Percentiles rank a stretch among this genome's conserved stretches.
Conservation (phyloP, 2,329 filamentous ascomycete species). For the Phyllachora maydis region DNA sequence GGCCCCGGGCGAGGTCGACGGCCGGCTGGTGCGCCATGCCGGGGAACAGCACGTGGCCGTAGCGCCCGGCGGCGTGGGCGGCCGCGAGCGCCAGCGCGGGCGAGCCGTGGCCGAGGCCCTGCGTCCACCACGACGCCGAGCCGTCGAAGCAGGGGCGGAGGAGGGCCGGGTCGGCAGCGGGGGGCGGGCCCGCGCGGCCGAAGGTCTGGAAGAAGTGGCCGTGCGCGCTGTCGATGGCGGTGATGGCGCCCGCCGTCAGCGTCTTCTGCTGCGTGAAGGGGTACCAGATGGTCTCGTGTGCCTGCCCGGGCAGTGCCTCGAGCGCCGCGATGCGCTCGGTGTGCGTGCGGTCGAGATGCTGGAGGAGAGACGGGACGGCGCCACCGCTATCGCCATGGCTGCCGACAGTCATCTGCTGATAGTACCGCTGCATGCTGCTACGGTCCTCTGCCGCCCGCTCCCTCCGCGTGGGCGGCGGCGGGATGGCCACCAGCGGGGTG, state of each 20-base stretch:
- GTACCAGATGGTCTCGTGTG: slow-evolving; percentile 56
- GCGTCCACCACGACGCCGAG: slow-evolving; percentile 83
- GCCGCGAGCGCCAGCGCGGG: slow-evolving; percentile 51
- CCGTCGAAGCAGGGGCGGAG: slow-evolving; percentile 57
- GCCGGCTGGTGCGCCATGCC: slow-evolving; percentile 64
- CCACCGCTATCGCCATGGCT: too few relatives aligned
- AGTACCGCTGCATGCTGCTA: slow-evolving; percentile 42
- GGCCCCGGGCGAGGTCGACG: slow-evolving; percentile 40
- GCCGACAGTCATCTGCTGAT: slow-evolving; percentile 26
- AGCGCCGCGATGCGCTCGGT: slow-evolving; percentile 32
- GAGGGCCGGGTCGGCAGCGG: too few relatives aligned
- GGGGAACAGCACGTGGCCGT: slow-evolving; percentile 80
- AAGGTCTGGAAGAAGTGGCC: slow-evolving; percentile 57
- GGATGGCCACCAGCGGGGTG: slow-evolving; percentile 32
- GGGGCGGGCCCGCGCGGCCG: slow-evolving; percentile 4
- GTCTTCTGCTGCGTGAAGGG: slow-evolving; percentile 67
- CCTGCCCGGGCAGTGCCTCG: slow-evolving; percentile 37
- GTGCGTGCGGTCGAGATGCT: slow-evolving; percentile 30
- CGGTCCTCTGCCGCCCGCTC: slow-evolving; percentile 23
- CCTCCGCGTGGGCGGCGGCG: too few relatives aligned
- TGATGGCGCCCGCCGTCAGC: slow-evolving; percentile 39
- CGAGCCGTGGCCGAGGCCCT: slow-evolving; percentile 67
- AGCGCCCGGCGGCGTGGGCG: slow-evolving; percentile 63
- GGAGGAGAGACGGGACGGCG: slow-evolving; percentile 18
- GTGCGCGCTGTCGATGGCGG: slow-evolving; percentile 60